Conservation (phyloP, 2,329 filamentous ascomycete genomes). For the Colletotrichum theobromicola region DNA sequence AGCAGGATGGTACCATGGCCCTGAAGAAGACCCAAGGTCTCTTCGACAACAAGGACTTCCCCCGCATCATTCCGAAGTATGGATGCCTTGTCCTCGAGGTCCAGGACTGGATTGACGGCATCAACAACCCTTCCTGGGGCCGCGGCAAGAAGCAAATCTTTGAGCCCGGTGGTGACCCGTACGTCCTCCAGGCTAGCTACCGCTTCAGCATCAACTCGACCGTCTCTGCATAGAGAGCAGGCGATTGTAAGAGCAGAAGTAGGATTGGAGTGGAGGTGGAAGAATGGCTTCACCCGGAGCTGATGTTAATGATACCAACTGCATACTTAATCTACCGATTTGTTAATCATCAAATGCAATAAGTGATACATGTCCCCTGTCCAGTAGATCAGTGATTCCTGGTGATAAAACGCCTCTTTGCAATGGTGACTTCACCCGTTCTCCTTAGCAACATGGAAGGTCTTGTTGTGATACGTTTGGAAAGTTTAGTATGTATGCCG, state of each 20-base stretch:
- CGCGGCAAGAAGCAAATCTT: conserved; percentile 66
- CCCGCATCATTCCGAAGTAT: conserved; percentile 72
- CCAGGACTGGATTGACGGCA: conserved; percentile 91
- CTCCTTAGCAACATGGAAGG: not conserved
- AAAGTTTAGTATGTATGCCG: not conserved
- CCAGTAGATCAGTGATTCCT: not conserved
- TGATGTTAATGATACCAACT: conserved; percentile 13
- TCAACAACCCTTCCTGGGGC: conserved; percentile 91
- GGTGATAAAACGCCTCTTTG: not conserved
- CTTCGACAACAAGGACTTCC: conserved; percentile 55
- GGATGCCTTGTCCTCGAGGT: conserved; percentile 92
- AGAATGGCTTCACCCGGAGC: too few relatives aligned
- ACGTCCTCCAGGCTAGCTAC: conserved; percentile 67
- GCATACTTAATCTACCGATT: not conserved
- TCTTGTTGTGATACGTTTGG: not conserved
- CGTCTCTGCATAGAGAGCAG: not conserved
- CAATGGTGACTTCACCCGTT: not conserved
- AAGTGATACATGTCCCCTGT: not conserved
- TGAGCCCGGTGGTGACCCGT: conserved; percentile 63
- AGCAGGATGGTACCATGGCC: conserved; percentile 73
- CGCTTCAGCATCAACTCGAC: conserved; percentile 56
- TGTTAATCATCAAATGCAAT: not conserved
- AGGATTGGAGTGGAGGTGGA: not conserved
- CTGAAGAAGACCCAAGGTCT: conserved; percentile 76
- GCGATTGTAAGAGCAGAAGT: too few relatives aligned